Conservation (phyloP, 2,329 filamentous ascomycete species). For the Cladosporium halotolerans region DNA sequence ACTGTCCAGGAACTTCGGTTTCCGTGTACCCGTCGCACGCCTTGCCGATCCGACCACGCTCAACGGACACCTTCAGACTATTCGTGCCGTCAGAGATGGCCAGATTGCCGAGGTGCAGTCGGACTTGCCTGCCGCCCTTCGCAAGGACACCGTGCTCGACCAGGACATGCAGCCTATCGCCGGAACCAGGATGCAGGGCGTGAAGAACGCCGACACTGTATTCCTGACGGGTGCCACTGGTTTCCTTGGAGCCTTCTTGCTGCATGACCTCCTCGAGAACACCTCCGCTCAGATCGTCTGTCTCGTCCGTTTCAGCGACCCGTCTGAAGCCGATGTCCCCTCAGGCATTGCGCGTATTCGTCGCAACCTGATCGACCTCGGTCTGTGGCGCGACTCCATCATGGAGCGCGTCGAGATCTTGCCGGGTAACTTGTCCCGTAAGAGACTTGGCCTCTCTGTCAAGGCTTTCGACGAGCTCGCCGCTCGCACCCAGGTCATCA, state of each 20-base stretch:
- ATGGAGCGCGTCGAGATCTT: constrained; percentile 73
- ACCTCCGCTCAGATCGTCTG: constrained; percentile 66
- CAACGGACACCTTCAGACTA: constrained; percentile 63
- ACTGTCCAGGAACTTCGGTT: constrained; percentile 63
- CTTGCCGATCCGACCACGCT: constrained; percentile 67
- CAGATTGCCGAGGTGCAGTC: constrained; percentile 69
- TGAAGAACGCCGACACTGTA: constrained; percentile 62
- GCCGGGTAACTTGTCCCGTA: constrained; percentile 64
- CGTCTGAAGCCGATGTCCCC: constrained; percentile 56
- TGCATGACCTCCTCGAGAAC: constrained; percentile 60
- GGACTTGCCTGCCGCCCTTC: constrained; percentile 63
- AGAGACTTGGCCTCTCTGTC: constrained; percentile 60
- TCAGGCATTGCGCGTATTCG: constrained; percentile 67
- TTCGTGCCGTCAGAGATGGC: constrained; percentile 65
- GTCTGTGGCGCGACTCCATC: constrained; percentile 69
- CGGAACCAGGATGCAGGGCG: constrained; percentile 46
- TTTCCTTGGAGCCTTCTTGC: constrained; percentile 68
- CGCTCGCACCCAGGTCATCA: constrained; percentile 61
- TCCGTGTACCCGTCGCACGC: constrained; percentile 63
- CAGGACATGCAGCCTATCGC: constrained; percentile 59
- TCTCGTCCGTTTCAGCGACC: constrained; percentile 66
- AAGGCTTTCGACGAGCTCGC: constrained; percentile 62
- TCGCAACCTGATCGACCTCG: constrained; percentile 69
- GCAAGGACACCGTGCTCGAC: constrained; percentile 60
- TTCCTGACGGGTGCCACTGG: constrained; percentile 70